A percentile compares a stretch with the other conserved stretches of the same genome.
Conservation (phyloP, 768 basidiomycete genomes). For the Clitopilus passeckerianus region DNA sequence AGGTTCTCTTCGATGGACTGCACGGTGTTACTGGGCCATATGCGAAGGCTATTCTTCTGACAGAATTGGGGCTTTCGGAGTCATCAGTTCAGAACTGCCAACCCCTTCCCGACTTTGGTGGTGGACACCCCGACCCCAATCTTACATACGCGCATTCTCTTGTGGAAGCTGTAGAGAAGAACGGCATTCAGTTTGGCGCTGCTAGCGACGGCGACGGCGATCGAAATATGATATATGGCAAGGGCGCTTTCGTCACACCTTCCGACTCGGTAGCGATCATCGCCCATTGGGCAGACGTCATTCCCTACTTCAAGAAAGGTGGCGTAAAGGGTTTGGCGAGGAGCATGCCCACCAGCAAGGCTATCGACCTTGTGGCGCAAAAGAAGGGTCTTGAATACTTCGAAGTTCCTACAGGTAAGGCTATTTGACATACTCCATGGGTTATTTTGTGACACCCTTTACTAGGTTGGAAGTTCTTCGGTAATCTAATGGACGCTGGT, state of each 20-base stretch:
- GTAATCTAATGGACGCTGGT: conserved; percentile 99
- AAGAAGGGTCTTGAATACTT: conserved; percentile 90
- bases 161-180: conserved; percentile 86
- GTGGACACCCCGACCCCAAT: conserved; percentile 98
- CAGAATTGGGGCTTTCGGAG: conserved; percentile 74
- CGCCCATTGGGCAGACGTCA: conserved; percentile 90
- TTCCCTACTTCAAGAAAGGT: conserved; percentile 87
- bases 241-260: conserved; percentile 96
- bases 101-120: conserved; percentile 93
- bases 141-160: conserved; percentile 94
- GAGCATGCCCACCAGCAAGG: conserved; percentile 96
- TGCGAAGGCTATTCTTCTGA: conserved; percentile 81
- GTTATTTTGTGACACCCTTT: no score
- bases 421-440: not conserved
- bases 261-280: conserved; percentile 98
- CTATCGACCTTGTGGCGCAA: conserved; percentile 94
- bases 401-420: conserved; percentile 91
- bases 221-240: conserved; percentile 99
- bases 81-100: conserved; percentile 86
- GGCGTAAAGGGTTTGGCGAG: conserved; percentile 95
- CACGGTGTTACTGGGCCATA: conserved; percentile 98
- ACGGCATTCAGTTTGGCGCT: conserved; percentile 88
- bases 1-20: conserved; percentile 92
- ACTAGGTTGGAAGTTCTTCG: conserved; percentile 99
- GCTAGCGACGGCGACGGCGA: conserved; percentile 98